Evolutionary conservation across 192 early-diverging fungal species (phyloP).

Genomic region (Rhizophlyctis rosea): DNA sequence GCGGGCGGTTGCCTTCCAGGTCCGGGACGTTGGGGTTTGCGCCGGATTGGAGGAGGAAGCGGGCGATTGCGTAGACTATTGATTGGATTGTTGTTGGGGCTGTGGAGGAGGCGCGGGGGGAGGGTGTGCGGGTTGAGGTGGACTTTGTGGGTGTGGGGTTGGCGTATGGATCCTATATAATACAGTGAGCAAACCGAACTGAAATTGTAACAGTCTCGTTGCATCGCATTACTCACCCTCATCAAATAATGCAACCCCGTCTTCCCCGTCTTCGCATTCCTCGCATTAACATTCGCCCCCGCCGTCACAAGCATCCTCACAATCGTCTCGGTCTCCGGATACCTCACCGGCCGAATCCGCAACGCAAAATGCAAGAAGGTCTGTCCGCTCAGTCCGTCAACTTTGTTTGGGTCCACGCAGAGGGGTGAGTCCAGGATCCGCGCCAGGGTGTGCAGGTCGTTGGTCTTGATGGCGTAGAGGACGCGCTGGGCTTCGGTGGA

Average conservation of each 20-base stretch:
- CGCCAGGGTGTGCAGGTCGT: constrained; percentile 55
- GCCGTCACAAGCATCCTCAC: constrained; percentile 26
- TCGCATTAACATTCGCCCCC: constrained; percentile 27
- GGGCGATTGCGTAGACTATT: constrained; percentile 5
- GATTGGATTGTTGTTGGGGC: background rate
- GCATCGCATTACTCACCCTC: constrained; percentile 1
- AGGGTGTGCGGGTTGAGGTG: background rate
- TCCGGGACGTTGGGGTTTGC: constrained; percentile 12
- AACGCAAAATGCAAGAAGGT: constrained; percentile 61
- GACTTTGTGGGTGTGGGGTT: background rate
- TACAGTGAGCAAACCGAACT: background rate
- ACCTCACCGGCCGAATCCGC: constrained; percentile 45
- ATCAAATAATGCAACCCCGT: constrained; percentile 31
- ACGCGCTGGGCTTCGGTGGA: too few relatives aligned
- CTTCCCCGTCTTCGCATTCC: constrained; percentile 29
- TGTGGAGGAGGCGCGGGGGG: background rate
- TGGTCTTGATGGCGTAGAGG: constrained; percentile 55
- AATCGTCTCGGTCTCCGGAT: constrained; percentile 34
- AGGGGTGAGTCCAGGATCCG: constrained; percentile 34
- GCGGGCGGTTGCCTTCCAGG: constrained; percentile 15
- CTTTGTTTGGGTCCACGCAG: constrained; percentile 28
- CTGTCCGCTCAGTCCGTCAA: constrained; percentile 56
- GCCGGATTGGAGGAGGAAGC: constrained; percentile 13
- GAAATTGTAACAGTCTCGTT: background rate
- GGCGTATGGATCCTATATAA: background rate